Percentiles rank a stretch among this genome's conserved stretches.
These are phyloP conservation scores for Coffea humblotiana DNA, from an alignment of 305 asterid genomes.

Conservation along the genomic window DNA sequence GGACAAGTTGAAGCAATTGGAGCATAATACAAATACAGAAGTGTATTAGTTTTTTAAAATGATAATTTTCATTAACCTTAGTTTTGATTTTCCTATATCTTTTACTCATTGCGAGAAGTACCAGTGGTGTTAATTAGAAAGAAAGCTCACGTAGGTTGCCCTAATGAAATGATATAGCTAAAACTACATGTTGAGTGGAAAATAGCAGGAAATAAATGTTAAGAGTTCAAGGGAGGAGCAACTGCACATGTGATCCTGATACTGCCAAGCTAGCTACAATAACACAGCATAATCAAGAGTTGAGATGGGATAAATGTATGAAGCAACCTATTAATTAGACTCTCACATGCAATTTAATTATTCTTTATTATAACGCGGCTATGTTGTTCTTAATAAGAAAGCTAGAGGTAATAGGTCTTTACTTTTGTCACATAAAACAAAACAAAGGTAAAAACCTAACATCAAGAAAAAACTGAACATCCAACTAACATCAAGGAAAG, in stretches of 20 bases:
- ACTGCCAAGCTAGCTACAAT: neutral
- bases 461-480: neutral
- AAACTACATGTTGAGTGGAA: neutral
- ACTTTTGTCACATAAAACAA: neutral
- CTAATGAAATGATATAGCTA: neutral
- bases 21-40: neutral
- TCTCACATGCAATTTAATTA: neutral
- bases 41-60: neutral
- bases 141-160: neutral
- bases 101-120: neutral
- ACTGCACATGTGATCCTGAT: neutral
- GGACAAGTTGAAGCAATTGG: neutral
- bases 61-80: neutral
- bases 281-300: too few relatives aligned
- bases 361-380: neutral
- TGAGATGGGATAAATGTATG: neutral
- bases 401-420: neutral
- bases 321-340: neutral
- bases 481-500: neutral
- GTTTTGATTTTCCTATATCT: neutral
- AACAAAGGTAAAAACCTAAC: neutral
- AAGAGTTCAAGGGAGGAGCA: neutral
- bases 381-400: neutral
- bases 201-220: neutral
- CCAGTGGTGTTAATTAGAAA: neutral